phyloP scores from a whole-genome alignment of 202 grass and related monocot genomes.

The Saccharum hybrid region DNA sequence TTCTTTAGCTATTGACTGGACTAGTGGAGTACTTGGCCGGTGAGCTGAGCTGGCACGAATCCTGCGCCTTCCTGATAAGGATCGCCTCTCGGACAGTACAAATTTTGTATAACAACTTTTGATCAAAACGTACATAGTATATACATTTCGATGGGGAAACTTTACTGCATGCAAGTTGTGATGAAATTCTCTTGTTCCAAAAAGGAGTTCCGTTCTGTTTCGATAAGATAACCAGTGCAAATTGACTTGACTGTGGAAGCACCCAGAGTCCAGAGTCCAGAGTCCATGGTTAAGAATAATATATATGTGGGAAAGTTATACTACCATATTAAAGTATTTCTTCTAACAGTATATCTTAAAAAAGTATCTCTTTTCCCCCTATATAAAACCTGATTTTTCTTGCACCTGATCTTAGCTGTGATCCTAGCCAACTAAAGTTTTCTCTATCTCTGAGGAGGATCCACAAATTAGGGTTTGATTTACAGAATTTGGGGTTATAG shows the following conservation, averaged over 20 bases:
- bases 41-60: slow-evolving; percentile 17
- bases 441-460: too few species aligned
- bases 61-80: background rate
- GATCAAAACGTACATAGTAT: background rate
- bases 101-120: background rate
- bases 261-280: background rate
- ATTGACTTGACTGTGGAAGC: too few species aligned
- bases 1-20: slow-evolving; percentile 27
- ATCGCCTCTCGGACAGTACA: background rate
- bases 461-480: too few species aligned
- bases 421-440: background rate
- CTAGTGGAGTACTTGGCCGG: slow-evolving; percentile 31
- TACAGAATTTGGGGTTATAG: too few species aligned
- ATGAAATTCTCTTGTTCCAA: background rate
- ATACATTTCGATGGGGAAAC: too few species aligned
- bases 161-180: background rate
- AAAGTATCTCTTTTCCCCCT: too few species aligned
- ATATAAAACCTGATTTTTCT: background rate
- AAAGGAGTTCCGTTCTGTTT: background rate
- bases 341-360: too few species aligned
- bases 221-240: too few species aligned
- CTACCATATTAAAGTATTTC: too few species aligned
- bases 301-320: background rate
- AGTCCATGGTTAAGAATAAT: background rate
- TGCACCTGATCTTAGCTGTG: background rate